Base-by-base conservation (phyloP, 306 rosid species). In the Dryas alaskensis region DNA sequence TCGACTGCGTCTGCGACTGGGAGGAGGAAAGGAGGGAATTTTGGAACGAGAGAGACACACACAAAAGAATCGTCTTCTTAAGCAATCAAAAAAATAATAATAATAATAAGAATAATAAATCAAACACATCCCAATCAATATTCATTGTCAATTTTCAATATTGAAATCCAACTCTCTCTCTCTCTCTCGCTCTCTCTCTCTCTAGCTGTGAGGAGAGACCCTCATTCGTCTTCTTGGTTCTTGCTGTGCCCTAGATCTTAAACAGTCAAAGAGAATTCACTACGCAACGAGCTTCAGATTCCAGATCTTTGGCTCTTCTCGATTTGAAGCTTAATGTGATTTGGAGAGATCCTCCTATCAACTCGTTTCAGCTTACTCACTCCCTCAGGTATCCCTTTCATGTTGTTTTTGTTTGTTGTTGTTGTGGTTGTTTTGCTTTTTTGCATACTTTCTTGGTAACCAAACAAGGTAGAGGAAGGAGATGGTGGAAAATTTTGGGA, bases 221-320 rank as follows among this genome's bases (percentile, higher is more conserved):
- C 55, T 54, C 27, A 25, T 46, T 47, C 46, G 52, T 60, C 51
- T 50, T 61, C 78, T 57, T 48, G 65, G 14, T 66, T 14, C 31
- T 63, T 42, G 27, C 25, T 40, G 27, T 75, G 73, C 81, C 84
- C 90, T 83, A 83, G 86, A 85, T 85, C 89, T 83, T 75, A 67
- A 3, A 37, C 12, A 57, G 13, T 48, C 31, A 31, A 45, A 13
- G 54, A 10, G 19, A 54, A 19, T 63, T 19, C 43, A 8, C 19
- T 17, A 42, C 31, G 60, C 57, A 64, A 14, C 13, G 31, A 8
- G 14, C 65, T 47, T 67, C 75, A 6, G 65, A 14, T 61, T 72
- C 62, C 64, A 73, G 81, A 84, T 80, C 85, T 76, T 81, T 31
- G 37, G 37, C 77, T n/a, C 48, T 67, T 67, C 63, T 48, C 14